Conservation (phyloP, 768 basidiomycete genomes). For the Boletus speciosus region DNA sequence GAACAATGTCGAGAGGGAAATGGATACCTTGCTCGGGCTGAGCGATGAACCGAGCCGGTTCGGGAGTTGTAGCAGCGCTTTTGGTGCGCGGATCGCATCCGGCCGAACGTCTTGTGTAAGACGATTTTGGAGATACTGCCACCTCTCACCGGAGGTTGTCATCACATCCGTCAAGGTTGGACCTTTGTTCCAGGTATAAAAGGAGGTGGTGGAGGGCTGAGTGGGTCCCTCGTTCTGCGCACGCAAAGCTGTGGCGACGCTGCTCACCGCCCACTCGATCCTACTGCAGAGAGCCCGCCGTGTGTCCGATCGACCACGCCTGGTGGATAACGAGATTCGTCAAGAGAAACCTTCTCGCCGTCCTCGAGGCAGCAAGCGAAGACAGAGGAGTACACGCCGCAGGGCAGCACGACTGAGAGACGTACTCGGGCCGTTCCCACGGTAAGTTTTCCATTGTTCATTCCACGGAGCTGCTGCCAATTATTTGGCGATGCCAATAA, state of each 20-base stretch:
- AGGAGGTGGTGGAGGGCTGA: conserved; percentile 4
- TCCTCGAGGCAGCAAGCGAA: conserved; percentile 35
- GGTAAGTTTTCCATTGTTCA: conserved; percentile 33
- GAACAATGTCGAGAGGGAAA: background rate
- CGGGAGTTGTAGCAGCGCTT: conserved; percentile 2
- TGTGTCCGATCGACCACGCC: conserved; percentile 20
- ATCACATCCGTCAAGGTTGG: conserved; percentile 7
- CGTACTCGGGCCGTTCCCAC: conserved; percentile 21
- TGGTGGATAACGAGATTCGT: conserved; percentile 25
- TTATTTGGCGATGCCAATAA: conserved; percentile 29
- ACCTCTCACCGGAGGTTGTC: conserved; percentile 12
- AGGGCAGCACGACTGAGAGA: conserved; percentile 11
- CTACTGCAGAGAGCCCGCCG: conserved; percentile 5
- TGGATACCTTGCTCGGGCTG: conserved; percentile 1
- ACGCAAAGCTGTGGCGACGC: conserved; percentile 11
- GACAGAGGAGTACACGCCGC: conserved; percentile 17
- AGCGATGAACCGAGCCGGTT: conserved; percentile 22
- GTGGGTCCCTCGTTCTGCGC: background rate
- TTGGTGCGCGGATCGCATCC: conserved; percentile 16
- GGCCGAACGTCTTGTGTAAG: background rate
- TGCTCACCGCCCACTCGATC: conserved; percentile 9
- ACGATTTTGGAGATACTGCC: conserved; percentile 11
- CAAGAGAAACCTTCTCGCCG: conserved; percentile 21
- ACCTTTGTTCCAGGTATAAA: conserved; percentile 23
- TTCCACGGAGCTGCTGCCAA: conserved; percentile 17